Base-by-base conservation (phyloP, 1,139 yeast genomes). In the Candida sp. region DNA sequence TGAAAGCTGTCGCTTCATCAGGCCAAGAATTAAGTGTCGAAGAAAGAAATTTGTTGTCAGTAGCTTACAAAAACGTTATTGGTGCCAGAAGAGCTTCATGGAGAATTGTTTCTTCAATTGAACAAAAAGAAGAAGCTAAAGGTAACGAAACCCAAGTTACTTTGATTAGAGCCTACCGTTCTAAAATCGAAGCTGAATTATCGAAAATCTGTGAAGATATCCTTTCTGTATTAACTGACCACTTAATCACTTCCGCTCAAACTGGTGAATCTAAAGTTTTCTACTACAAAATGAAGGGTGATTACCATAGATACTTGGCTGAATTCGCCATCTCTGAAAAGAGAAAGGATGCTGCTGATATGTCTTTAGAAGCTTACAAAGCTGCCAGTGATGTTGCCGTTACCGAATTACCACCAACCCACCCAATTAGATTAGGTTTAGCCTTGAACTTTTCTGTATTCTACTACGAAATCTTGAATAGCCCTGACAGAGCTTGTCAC, bases 71-170 rank as follows among this genome's bases (percentile, higher is more conserved):
- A 75, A 93, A 93, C 65, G 99, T 93, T 48, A 91, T 93, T 73
- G 99, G 99, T 62, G 97, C 98, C 47, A 91, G 98, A 66, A 91
- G 99, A 75, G 98, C 99, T 48, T 89, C 97, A 38, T 93, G 99
- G 99, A 86, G 98, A 82, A 91, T 91, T 66, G 97, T 91, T 46
- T 89, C 97, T 40, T 89, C 97, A 38, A 91, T 91, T 61, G 98
- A 91, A 73, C 98, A 91, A 75, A 91, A 91, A 77, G 98, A 91
- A 74, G 98, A 91, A 73, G 87, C 91, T 59, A 90, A 91, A 76
- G 96, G 95, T 64, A 88, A 90, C 63, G 89, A 84, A 63, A 70
- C 82, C 55, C 98, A 93, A 74, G 97, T 89, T 53, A 67, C 81
- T 51, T 82, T 91, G 67, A 91, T 93, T 69, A 87, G 95, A 73